Evolutionary conservation across 768 basidiomycete genomes (phyloP).

Genomic region (Lactarius trivialis): DNA sequence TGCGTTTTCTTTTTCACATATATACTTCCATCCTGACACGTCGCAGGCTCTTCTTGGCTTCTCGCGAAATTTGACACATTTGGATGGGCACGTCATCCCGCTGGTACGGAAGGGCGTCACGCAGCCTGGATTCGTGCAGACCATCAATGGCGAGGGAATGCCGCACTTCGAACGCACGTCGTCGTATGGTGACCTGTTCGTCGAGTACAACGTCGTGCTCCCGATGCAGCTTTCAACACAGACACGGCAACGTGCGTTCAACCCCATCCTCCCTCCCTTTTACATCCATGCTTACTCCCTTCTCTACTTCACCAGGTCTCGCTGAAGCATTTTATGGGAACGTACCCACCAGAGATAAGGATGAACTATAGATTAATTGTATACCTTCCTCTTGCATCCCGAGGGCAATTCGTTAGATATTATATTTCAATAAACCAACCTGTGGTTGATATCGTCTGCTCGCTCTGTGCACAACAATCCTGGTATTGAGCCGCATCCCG

Average conservation of each 20-base stretch:
- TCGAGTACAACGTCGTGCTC: slow-evolving; percentile 91
- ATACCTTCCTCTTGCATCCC: neutral
- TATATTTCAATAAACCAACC: neutral
- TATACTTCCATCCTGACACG: neutral
- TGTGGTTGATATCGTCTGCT: neutral
- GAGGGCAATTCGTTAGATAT: neutral
- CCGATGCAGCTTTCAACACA: slow-evolving; percentile 65
- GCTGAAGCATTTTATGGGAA: slow-evolving; percentile 24
- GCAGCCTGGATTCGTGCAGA: slow-evolving; percentile 89
- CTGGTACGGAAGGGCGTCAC: slow-evolving; percentile 75
- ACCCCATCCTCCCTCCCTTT: neutral
- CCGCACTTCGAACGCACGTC: slow-evolving; percentile 50
- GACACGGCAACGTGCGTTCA: slow-evolving; percentile 65
- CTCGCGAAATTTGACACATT: slow-evolving; percentile 81
- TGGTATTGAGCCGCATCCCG: slow-evolving; percentile 19
- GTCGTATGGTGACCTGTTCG: slow-evolving; percentile 72
- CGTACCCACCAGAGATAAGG: slow-evolving; percentile 15
- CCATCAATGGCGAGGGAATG: slow-evolving; percentile 86
- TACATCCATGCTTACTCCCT: neutral
- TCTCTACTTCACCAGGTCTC: slow-evolving; percentile 6
- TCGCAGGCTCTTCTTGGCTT: slow-evolving; percentile 93
- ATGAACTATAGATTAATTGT: slow-evolving; percentile 24
- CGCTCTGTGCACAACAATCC: slow-evolving; percentile 15
- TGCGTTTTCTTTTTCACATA: slow-evolving; percentile 27
- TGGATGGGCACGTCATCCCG: slow-evolving; percentile 77